Evolutionary conservation across 2,329 filamentous ascomycete genomes (phyloP).

Genomic region (Grosmannia penicillata): DNA sequence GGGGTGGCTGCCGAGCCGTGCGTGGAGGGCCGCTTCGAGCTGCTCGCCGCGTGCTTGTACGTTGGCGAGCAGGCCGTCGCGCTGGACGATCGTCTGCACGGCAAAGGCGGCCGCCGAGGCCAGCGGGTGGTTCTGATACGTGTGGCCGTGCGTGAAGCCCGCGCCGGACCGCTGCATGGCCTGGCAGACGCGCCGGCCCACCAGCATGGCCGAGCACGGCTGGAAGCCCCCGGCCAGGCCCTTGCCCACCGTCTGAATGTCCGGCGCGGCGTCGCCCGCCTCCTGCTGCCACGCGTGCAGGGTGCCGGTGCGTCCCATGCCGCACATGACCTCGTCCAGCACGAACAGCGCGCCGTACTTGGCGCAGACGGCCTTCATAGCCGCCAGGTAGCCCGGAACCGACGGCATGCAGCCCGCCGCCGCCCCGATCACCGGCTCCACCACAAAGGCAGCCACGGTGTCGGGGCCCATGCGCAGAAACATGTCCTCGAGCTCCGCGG

Average conservation of each 20-base stretch:
- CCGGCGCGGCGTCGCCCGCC: constrained; percentile 26
- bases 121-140: constrained; percentile 44
- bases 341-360: constrained; percentile 62
- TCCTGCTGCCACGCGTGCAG: constrained; percentile 49
- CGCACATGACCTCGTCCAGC: constrained; percentile 65
- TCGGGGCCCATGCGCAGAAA: constrained; percentile 46
- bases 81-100: constrained; percentile 42
- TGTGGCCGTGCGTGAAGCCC: constrained; percentile 38
- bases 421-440: constrained; percentile 54
- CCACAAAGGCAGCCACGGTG: constrained; percentile 50
- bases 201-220: constrained; percentile 45
- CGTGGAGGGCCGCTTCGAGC: constrained; percentile 30
- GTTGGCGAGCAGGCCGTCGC: constrained; percentile 45
- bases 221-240: constrained; percentile 49
- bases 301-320: constrained; percentile 42
- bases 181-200: constrained; percentile 35
- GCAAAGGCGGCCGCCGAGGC: constrained; percentile 47
- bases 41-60: constrained; percentile 37
- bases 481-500: constrained; percentile 45
- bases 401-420: constrained; percentile 56
- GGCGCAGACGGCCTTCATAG: constrained; percentile 53
- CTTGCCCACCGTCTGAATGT: constrained; percentile 53
- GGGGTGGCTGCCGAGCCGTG: constrained; percentile 15
- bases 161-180: constrained; percentile 18
- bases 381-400: constrained; percentile 52